These are phyloP conservation scores for Chaetomiaceae sp. DNA, from an alignment of 2,329 filamentous ascomycete species.

Conservation along the genomic window DNA sequence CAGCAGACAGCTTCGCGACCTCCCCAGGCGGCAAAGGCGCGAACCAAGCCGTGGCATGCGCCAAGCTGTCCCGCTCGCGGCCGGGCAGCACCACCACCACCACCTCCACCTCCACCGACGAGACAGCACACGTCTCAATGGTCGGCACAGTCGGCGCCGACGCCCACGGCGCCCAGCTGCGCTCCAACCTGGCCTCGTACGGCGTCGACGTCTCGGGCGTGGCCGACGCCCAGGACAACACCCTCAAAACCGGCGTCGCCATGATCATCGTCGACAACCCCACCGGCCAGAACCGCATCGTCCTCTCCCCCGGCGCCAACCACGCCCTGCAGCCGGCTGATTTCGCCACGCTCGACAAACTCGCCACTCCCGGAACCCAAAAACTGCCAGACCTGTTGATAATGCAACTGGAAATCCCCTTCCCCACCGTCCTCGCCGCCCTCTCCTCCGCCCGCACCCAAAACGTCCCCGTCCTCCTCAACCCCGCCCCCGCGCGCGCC, in stretches of 20 bases:
- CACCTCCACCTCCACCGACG: not conserved
- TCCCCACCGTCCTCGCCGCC: slow-evolving; percentile 59
- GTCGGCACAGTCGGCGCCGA: slow-evolving; percentile 69
- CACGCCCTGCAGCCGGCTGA: slow-evolving; percentile 39
- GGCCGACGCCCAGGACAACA: slow-evolving; percentile 29
- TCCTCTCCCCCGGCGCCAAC: slow-evolving; percentile 70
- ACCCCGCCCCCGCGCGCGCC: slow-evolving; percentile 72
- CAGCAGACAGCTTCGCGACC: slow-evolving; percentile 69
- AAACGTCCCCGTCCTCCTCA: slow-evolving; percentile 65
- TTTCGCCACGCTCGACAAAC: slow-evolving; percentile 20
- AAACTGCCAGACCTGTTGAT: slow-evolving; percentile 55
- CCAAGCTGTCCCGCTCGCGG: slow-evolving; percentile 59
- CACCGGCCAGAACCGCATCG: slow-evolving; percentile 71
- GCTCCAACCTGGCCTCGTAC: slow-evolving; percentile 51
- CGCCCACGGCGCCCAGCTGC: slow-evolving; percentile 58
- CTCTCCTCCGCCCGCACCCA: slow-evolving; percentile 45
- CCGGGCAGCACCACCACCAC: slow-evolving; percentile 28
- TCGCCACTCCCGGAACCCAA: not conserved
- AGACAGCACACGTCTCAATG: slow-evolving; percentile 55
- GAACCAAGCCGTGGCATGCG: slow-evolving; percentile 89
- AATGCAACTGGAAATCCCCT: slow-evolving; percentile 73
- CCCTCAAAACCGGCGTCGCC: slow-evolving; percentile 68
- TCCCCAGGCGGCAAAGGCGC: slow-evolving; percentile 91
- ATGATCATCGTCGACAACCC: slow-evolving; percentile 71
- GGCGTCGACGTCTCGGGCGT: slow-evolving; percentile 50